Base-by-base conservation (phyloP, 257 asterid genomes). In the Penstemon newberryi region DNA sequence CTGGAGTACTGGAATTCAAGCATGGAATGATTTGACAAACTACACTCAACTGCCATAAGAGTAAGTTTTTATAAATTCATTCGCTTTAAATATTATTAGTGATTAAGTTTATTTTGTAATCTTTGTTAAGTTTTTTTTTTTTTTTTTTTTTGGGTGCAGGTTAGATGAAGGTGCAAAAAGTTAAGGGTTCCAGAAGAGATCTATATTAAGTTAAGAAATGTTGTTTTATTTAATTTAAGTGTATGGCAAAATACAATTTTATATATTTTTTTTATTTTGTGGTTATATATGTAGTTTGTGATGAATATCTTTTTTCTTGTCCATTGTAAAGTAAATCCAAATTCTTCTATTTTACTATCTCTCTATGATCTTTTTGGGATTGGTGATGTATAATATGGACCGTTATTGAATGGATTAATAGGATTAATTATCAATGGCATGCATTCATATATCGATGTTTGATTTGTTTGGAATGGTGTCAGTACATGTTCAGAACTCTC, bases 1-100 rank as follows among this genome's bases (percentile, higher is more conserved):
- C 65, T 83, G 98, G 92, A 87, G 64, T 2, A 25, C 33, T 75
- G 89, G 82, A 12, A 73, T 81, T 74, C 90, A 83, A 73, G 80
- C 85, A 38, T 90, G 94, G 95, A 78, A 49, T 13, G 81, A 79
- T 73, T 64, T 88, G 74, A 76, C 81, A 62, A 83, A 85, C 19
- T 90, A 77, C 78, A 80, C 72, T 81, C 73, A 84, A 60, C 69
- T 86, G 40, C 91, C 93, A 12, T 82, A 76, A 76, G 45, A 19
- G n/a, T 50, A 13, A 5, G 33, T 59, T 54, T 13, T 3, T 8
- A 5, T 3, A 9, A 4, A 36, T 5, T 15, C 12, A 4, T 15
- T 15, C 18, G 18, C 18, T 15, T 15, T 15, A 15, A 4, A 51
- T 1, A 10, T 12, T 9, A 5, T 56, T 6, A 56, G 61, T 56